A percentile compares a stretch with the other conserved stretches of the same genome.
Evolutionary conservation across 306 rosid genomes (phyloP).

Genomic region (Casuarina cunninghamiana): DNA sequence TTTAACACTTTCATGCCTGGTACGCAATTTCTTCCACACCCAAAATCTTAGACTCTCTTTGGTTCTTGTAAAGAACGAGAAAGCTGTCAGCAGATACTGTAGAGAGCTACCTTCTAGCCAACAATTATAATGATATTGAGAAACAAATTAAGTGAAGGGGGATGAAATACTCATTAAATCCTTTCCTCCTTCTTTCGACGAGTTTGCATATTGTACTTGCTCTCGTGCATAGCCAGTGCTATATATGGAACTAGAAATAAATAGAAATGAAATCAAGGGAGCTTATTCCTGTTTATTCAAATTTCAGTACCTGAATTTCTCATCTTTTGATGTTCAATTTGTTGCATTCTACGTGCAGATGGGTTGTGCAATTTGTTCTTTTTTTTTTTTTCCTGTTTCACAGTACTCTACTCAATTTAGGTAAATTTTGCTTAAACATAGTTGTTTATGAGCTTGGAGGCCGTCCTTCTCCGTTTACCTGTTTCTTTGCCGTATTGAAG

Average conservation of each 20-base stretch:
- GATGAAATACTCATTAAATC: neutral
- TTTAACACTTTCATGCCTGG: slow-evolving; percentile 39
- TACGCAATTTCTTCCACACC: slow-evolving; percentile 49
- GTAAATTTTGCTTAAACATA: slow-evolving; percentile 18
- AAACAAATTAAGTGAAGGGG: neutral
- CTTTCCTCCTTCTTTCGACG: neutral
- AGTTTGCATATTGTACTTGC: neutral
- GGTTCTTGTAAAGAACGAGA: neutral
- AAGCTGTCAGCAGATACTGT: neutral
- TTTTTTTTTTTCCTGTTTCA: slow-evolving; percentile 12
- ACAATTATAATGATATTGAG: neutral
- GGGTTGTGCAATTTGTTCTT: slow-evolving; percentile 31
- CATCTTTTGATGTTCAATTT: slow-evolving; percentile 12
- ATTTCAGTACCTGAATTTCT: slow-evolving; percentile 10
- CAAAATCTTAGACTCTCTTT: slow-evolving; percentile 28
- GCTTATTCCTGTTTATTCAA: slow-evolving; percentile 16
- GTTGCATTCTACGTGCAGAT: slow-evolving; percentile 13
- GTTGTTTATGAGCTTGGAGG: slow-evolving; percentile 44
- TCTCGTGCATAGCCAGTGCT: neutral
- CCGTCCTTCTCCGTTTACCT: slow-evolving; percentile 35
- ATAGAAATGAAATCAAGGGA: slow-evolving; percentile 4
- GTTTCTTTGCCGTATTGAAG: slow-evolving; percentile 27
- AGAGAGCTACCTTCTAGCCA: neutral
- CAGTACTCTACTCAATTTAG: slow-evolving; percentile 16
- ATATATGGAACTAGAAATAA: neutral